Base-by-base conservation (phyloP, 2,329 filamentous ascomycete species). In the Tolypocladium guangdongense region DNA sequence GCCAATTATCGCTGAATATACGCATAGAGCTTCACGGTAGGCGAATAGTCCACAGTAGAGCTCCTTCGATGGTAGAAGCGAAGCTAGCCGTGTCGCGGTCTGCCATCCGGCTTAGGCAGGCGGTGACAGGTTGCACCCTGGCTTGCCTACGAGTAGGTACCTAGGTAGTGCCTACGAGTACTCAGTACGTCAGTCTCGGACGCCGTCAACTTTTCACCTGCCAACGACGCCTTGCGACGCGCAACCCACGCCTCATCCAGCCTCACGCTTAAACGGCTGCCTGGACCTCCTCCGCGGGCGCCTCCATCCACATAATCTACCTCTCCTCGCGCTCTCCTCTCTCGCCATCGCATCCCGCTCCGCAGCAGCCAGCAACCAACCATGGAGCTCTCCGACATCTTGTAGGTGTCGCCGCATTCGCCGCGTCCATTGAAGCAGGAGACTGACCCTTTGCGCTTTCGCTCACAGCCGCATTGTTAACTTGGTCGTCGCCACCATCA, bases 321-420 rank as follows among this genome's bases (percentile, higher is more conserved):
- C 45, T 18, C 6, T n/a, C 16, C 16, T 5, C 24, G 27, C 43
- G 8, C 36, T 20, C 27, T 3, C 48, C 24, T 18, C 35, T n/a
- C 24, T 10, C 27, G 36, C 36, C 49, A n/a, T 35, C 32, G 47
- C 47, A 37, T 18, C 4, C 6, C 18, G 14, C 20, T 35, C 16
- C n/a, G 5, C 41, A 22, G n/a, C n/a, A 39, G n/a, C 1, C 51
- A 49, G 35, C 37, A 66, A 77, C 68, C 37, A 66, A 77, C 68
- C 61, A 95, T 96, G 90, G 90, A 96, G 73, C 88, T 90, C 77
- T 92, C 89, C 58, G 90, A 95, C 74, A 85, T 84, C 70, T 95
- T 95, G 90, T 95, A 79, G 75, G 88, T 65, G 38, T 51, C 49
- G 46, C 55, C 49, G 50, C 51, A 35, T 33, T 52, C 37, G 32